phyloP scores from a whole-genome alignment of 2,329 filamentous ascomycete species.

The Clonostachys chloroleuca region DNA sequence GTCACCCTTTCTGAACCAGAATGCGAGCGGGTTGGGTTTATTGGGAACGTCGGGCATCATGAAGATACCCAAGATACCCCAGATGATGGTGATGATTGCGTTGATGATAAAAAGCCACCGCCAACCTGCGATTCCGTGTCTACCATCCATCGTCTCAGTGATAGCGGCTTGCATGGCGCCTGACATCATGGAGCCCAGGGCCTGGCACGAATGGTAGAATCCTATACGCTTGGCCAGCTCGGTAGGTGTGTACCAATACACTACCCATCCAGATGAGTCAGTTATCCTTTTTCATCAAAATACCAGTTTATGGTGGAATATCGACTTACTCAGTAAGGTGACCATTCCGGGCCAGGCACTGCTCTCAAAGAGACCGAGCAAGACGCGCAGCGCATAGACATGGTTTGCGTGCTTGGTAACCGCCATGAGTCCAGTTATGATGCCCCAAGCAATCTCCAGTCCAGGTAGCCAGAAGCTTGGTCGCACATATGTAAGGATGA shows the following conservation, averaged over 20 bases:
- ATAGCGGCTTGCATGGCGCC: constrained; percentile 42
- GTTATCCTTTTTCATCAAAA: too few species aligned
- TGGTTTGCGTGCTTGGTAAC: constrained; percentile 42
- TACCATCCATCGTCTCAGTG: constrained; percentile 30
- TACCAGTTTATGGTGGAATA: too few species aligned
- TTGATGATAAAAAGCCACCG: constrained; percentile 1
- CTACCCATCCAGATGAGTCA: too few species aligned
- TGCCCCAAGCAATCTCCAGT: constrained; percentile 48
- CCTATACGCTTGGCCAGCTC: constrained; percentile 43
- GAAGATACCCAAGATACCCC: constrained; percentile 26
- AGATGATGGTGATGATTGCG: constrained; percentile 27
- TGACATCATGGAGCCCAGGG: constrained; percentile 45
- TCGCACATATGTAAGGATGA: constrained; percentile 39
- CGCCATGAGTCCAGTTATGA: constrained; percentile 54
- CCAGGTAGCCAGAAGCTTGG: constrained; percentile 43
- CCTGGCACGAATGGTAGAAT: constrained; percentile 43
- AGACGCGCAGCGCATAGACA: constrained; percentile 46
- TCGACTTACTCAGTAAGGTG: constrained; percentile 36
- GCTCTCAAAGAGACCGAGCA: constrained; percentile 48
- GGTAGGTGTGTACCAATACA: constrained; percentile 44
- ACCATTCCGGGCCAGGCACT: constrained; percentile 39
- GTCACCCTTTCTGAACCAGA: constrained; percentile 47
- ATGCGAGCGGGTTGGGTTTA: constrained; percentile 34
- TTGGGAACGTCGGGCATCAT: constrained; percentile 35
- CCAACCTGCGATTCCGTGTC: constrained; percentile 41